These are phyloP conservation scores for Santalum album DNA, from an alignment of 164 flowering plant genomes.

Conservation along the genomic window DNA sequence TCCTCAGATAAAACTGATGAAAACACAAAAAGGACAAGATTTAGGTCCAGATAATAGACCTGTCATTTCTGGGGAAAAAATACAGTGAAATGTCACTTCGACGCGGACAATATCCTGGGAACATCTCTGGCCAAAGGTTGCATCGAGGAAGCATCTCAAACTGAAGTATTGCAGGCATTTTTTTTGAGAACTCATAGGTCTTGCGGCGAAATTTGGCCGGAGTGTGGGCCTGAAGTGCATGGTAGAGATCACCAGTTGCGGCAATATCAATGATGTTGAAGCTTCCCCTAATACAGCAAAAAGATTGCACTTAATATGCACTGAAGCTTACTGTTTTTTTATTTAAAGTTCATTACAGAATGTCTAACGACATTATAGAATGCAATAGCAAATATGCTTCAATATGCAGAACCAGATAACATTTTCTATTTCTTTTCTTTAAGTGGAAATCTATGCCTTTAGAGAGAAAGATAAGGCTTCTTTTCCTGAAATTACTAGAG, in stretches of 20 bases:
- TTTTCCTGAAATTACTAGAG: too few relatives aligned
- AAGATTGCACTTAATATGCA: too few relatives aligned
- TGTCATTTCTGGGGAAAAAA: slow-evolving; percentile 3
- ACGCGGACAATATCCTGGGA: background rate
- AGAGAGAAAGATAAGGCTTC: too few relatives aligned
- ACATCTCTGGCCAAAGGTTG: slow-evolving; percentile 1
- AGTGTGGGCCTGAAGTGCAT: background rate
- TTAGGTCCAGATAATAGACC: background rate
- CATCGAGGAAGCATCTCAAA: background rate
- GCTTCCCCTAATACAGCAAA: background rate
- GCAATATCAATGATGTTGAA: background rate
- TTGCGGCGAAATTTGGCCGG: slow-evolving; percentile 1
- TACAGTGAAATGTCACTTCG: slow-evolving; percentile 1
- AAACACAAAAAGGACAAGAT: background rate
- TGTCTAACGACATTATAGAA: too few relatives aligned
- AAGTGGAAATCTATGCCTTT: too few relatives aligned
- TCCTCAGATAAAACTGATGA: background rate
- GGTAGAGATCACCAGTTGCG: background rate
- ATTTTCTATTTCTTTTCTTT: too few relatives aligned
- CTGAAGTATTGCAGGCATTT: background rate
- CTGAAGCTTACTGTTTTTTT: too few relatives aligned
- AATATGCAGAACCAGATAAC: too few relatives aligned
- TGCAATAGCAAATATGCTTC: too few relatives aligned
- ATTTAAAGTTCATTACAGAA: too few relatives aligned
- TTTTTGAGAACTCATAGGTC: background rate